Conservation (phyloP, 257 asterid genomes). For the Solanum stenotomum region DNA sequence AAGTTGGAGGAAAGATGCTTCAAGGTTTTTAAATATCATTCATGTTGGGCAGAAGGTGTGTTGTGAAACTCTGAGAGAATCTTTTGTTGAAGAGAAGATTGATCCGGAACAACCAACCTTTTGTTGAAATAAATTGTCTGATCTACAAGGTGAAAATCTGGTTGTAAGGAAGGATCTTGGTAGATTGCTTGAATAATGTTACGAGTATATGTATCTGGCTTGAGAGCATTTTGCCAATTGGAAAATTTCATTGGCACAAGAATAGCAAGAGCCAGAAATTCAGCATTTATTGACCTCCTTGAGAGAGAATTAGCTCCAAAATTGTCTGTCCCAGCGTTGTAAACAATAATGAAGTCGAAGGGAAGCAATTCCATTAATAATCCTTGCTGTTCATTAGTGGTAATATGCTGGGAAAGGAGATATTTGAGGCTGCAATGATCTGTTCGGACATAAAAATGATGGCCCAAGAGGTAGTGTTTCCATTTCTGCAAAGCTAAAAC, state of each 20-base stretch:
- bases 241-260: not conserved
- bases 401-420: not conserved
- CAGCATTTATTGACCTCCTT: not conserved
- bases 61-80: not conserved
- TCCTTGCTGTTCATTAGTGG: not conserved
- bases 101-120: not conserved
- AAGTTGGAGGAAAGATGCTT: not conserved
- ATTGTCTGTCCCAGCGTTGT: not conserved
- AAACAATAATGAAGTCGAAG: not conserved
- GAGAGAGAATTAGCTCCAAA: not conserved
- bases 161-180: not conserved
- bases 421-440: not conserved
- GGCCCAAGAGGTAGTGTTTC: not conserved
- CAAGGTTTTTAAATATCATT: not conserved
- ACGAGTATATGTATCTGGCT: not conserved
- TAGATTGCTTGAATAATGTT: not conserved
- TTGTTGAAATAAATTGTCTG: not conserved
- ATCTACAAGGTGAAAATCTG: not conserved
- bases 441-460: not conserved
- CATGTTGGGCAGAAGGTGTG: not conserved
- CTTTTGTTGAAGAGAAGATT: not conserved
- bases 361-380: not conserved
- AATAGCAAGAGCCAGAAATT: not conserved
- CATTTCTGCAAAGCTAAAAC: not conserved
- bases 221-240: not conserved